Evolutionary conservation across 2,329 filamentous ascomycete genomes (phyloP), one percentile per base, ranked within the genome.

Genomic region (Microcera coccophila): DNA sequence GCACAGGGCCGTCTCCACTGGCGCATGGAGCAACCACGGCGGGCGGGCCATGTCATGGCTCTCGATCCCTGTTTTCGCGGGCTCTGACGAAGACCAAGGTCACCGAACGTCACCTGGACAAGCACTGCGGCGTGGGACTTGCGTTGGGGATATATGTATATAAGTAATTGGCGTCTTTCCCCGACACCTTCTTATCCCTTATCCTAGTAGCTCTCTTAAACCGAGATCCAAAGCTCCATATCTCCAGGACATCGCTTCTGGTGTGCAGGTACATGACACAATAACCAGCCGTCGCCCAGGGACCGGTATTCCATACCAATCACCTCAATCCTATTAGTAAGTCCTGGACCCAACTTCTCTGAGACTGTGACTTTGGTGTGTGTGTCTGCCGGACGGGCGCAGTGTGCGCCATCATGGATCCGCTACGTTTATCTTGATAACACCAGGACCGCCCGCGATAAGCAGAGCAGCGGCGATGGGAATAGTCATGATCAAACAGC

Each of bases 41-140:
- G n/a, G n/a, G n/a, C n/a, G n/a, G n/a, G n/a, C n/a, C n/a, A n/a
- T n/a, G n/a, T n/a, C 29, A 32, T 32, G 29, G 29, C 11, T 17
- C n/a, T n/a, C 29, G 29, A 58, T 59, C 55, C 55, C 50, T 58
- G 55, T 59, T 58, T 58, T 57, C 46, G 38, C 43, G 36, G 40
- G 34, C 35, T 54, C 54, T 59, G 55, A 57, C 53, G 55, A 57
- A 38, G 33, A 20, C 16, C 29, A 49, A 54, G 50, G 55, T 54
- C 45, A 53, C 51, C 47, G 36, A 49, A 15, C 38, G 46, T 59
- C 55, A 58, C 55, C 55, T 59, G 55, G 44, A 51, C 44, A 35
- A 20, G 33, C 33, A 20, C 7, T 32, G 29, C 8, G 8, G 8
- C 8, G 29, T 32, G 7, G 8, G 9, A 8, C 29, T 32, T 8